Base-by-base conservation (phyloP, 805 yeast species). In the Candida oleophila region DNA sequence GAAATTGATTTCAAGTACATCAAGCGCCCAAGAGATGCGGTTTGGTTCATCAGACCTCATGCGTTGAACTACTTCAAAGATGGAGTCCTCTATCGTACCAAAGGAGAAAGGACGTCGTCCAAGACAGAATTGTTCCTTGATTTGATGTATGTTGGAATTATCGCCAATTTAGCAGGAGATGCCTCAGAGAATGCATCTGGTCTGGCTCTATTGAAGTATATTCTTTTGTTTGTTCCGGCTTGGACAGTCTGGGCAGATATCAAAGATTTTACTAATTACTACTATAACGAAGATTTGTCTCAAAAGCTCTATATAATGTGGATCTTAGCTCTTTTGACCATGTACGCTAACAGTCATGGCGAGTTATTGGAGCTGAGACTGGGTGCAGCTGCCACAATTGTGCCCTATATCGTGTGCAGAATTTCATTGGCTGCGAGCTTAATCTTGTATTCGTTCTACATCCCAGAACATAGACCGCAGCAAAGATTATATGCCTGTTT, bases 181-280 rank as follows among this genome's bases (percentile, higher is more conserved):
- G 83, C 83, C 0, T 69, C 78, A 3, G 78, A 74, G 46, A 59
- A 74, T 15, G 81, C 82, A 25, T 60, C 70, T 16, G 83, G 83
- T 34, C 57, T 56, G 3, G 60, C 80, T 0, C 60, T 82, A 21
- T 60, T 75, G 34, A 70, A 70, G 51, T 82, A 81, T 55, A 44
- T 79, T 4, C 54, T 82, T 37, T 57, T 80, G 2, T 82, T 81
- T 46, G 43, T 77, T 16, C 86, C 85, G 0, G 74, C 81, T n/a
- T 83, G 81, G 79, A 74, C 73, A 18, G 77, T 82, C 19, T 83
- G 88, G 87, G 60, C 73, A n/a, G 87, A 82, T 54, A 66, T 82
- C 48, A 78, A 80, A 55, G 86, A 81, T 48, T 73, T 82, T 54
- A 79, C 81, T 73, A 81, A 83, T 60, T 81, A 80, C 55, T 82